phyloP scores from a whole-genome alignment of 305 asterid species.

The Fraxinus sp. region DNA sequence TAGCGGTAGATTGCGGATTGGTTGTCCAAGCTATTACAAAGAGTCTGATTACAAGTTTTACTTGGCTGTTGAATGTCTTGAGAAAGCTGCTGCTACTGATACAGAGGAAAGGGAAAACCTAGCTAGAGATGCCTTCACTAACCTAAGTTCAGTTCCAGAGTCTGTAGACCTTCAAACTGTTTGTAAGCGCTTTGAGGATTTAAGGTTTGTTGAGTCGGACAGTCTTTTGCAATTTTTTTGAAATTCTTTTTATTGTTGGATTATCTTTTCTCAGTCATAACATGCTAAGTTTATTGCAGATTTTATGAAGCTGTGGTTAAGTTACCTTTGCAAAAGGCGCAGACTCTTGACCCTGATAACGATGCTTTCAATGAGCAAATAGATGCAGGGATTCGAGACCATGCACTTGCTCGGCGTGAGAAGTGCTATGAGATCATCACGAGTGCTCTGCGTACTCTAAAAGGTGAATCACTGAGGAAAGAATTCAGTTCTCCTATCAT shows the following conservation, averaged over 20 bases:
- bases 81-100: slow-evolving; percentile 84
- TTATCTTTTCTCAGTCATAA: slow-evolving; percentile 31
- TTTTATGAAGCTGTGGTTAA: slow-evolving; percentile 96
- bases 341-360: slow-evolving; percentile 83
- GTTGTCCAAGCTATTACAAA: slow-evolving; percentile 92
- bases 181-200: slow-evolving; percentile 93
- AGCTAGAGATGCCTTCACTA: slow-evolving; percentile 88
- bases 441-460: slow-evolving; percentile 72
- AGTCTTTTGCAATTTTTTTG: slow-evolving; percentile 14
- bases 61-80: slow-evolving; percentile 94
- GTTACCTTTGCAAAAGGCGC: slow-evolving; percentile 92
- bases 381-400: slow-evolving; percentile 71
- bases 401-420: slow-evolving; percentile 78
- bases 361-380: slow-evolving; percentile 86
- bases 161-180: slow-evolving; percentile 86
- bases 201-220: slow-evolving; percentile 58
- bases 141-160: slow-evolving; percentile 80
- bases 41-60: slow-evolving; percentile 93
- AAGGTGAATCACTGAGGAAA: slow-evolving; percentile 59
- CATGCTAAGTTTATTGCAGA: slow-evolving; percentile 47
- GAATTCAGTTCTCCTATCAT: slow-evolving; percentile 89
- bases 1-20: slow-evolving; percentile 79
- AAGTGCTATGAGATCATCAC: slow-evolving; percentile 86
- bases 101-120: slow-evolving; percentile 71
- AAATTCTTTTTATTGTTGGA: slow-evolving; percentile 10